Conservation (phyloP, 495 filamentous ascomycete species). For the Penicillium paxilli region DNA sequence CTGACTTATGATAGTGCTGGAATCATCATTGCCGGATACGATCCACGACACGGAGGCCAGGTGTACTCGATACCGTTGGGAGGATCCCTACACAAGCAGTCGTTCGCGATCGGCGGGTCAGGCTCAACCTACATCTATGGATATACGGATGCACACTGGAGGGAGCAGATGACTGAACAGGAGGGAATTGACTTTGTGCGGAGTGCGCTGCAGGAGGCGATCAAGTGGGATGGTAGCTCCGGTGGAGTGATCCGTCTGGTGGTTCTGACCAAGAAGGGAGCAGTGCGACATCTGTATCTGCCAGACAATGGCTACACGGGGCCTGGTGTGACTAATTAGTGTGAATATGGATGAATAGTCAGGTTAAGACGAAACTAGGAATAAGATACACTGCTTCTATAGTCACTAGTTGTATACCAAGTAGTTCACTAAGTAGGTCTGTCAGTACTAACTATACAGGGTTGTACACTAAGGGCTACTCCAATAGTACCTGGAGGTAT, state of each 20-base stretch:
- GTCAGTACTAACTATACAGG: too few species aligned
- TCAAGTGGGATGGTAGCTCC: constrained; percentile 99
- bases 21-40: constrained; percentile 96
- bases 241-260: constrained; percentile 98
- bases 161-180: constrained; percentile 88
- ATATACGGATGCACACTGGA: constrained; percentile 96
- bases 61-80: constrained; percentile 97
- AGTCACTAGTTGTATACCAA: too few species aligned
- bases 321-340: constrained; percentile 52
- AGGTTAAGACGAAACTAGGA: too few species aligned
- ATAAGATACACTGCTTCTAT: too few species aligned
- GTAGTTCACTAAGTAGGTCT: too few species aligned
- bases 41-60: constrained; percentile 88
- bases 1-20: constrained; percentile 66
- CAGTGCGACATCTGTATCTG: constrained; percentile 84
- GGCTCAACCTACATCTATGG: constrained; percentile 99
- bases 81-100: constrained; percentile 95
- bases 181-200: constrained; percentile 95
- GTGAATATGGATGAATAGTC: neutral
- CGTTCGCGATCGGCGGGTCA: constrained; percentile 94
- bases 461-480: too few species aligned
- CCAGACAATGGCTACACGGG: constrained; percentile 81
- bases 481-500: neutral
- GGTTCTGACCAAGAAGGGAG: constrained; percentile 86
- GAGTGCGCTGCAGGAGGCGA: constrained; percentile 83